Conservation (phyloP, 2,329 filamentous ascomycete genomes). For the Ophiostoma tasmaniense region DNA sequence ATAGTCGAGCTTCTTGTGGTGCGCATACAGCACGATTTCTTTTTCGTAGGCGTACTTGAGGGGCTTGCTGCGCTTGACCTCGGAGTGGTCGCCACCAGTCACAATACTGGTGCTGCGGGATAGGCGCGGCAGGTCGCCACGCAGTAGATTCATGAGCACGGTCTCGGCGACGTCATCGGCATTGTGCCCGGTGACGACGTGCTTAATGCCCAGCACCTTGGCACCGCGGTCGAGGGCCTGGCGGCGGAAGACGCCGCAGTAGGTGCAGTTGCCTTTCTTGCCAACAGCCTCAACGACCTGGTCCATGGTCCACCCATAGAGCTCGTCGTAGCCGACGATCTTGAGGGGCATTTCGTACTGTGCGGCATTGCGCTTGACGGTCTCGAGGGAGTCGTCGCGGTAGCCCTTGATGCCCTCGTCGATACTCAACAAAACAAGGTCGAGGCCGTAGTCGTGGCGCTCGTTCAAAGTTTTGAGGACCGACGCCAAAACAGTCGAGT, state of each 20-base stretch:
- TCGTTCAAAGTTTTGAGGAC: conserved; percentile 93
- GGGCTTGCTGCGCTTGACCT: conserved; percentile 92
- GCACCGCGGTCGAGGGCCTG: conserved; percentile 91
- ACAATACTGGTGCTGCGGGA: conserved; percentile 86
- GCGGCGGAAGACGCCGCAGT: conserved; percentile 90
- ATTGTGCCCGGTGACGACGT: conserved; percentile 96
- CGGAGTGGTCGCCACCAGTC: conserved; percentile 66
- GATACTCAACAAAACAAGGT: conserved; percentile 81
- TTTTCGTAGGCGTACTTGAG: conserved; percentile 98
- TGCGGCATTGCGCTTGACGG: conserved; percentile 83
- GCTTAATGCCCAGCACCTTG: conserved; percentile 74
- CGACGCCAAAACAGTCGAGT: conserved; percentile 90
- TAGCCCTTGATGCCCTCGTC: conserved; percentile 98
- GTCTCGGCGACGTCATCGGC: conserved; percentile 97
- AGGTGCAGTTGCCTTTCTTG: conserved; percentile 98
- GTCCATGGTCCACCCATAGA: conserved; percentile 99
- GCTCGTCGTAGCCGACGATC: conserved; percentile 84
- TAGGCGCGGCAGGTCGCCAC: conserved; percentile 80
- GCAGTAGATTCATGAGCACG: conserved; percentile 90
- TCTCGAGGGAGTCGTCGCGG: conserved; percentile 89
- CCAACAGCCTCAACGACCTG: conserved; percentile 93
- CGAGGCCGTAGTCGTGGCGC: conserved; percentile 74
- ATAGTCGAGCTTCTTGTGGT: conserved; percentile 94
- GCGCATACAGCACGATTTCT: conserved; percentile 94
- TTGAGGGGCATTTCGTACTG: conserved; percentile 89